These are phyloP conservation scores for Sclerotinia minor DNA, from an alignment of 2,329 filamentous ascomycete genomes.

Conservation along the genomic window DNA sequence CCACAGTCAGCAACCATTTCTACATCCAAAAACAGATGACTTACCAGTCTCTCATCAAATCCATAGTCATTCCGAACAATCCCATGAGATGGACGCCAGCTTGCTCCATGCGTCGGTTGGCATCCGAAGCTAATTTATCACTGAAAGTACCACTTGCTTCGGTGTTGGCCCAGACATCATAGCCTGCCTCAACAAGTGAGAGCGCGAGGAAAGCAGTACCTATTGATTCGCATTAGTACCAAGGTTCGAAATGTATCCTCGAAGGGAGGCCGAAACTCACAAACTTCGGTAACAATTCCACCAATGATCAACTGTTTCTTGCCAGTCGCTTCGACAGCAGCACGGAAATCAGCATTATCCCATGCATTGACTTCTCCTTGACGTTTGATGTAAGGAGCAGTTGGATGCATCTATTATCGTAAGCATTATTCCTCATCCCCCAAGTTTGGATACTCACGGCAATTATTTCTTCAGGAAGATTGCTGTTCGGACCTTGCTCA, in stretches of 20 bases:
- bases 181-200: conserved; percentile 69
- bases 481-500: conserved; percentile 67
- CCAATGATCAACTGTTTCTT: conserved; percentile 71
- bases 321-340: conserved; percentile 63
- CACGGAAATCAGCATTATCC: conserved; percentile 70
- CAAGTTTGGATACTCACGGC: conserved; percentile 40
- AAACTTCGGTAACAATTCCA: conserved; percentile 74
- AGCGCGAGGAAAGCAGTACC: conserved; percentile 71
- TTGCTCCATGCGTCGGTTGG: conserved; percentile 65
- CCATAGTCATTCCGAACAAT: conserved; percentile 39
- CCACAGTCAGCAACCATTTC: conserved; percentile 16
- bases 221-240: conserved; percentile 29
- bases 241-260: neutral
- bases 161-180: conserved; percentile 71
- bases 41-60: conserved; percentile 39
- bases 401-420: conserved; percentile 55
- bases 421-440: neutral
- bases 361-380: conserved; percentile 75
- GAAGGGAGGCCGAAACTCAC: conserved; percentile 43
- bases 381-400: conserved; percentile 64
- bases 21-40: neutral
- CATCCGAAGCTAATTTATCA: conserved; percentile 58
- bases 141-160: conserved; percentile 70
- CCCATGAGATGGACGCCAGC: conserved; percentile 60
- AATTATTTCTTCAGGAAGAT: conserved; percentile 66